phyloP scores from a whole-genome alignment of 1,284 basidiomycete species.

The Cutaneotrichosporon daszewskae region DNA sequence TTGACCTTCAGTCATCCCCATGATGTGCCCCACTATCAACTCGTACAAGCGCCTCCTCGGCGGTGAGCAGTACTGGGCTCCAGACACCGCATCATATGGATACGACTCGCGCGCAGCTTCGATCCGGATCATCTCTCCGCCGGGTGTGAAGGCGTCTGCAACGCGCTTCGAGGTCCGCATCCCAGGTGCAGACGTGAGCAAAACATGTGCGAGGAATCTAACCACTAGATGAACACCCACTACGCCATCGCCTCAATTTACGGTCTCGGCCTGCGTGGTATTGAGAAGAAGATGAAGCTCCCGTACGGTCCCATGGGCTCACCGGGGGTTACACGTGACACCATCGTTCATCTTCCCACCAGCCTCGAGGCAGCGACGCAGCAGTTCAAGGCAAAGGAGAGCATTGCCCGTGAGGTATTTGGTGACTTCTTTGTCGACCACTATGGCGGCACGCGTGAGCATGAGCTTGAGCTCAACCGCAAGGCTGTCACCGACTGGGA shows the following conservation, averaged over 20 bases:
- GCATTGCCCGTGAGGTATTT: conserved; percentile 78
- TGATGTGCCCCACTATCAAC: conserved; percentile 84
- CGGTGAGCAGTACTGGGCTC: conserved; percentile 92
- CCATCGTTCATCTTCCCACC: conserved; percentile 64
- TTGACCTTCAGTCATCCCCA: conserved; percentile 41
- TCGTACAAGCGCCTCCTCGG: conserved; percentile 96
- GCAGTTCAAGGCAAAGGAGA: conserved; percentile 68
- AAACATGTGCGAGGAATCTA: neutral
- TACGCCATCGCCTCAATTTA: conserved; percentile 82
- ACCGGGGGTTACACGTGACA: conserved; percentile 41
- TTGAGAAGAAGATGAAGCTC: conserved; percentile 66
- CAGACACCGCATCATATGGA: conserved; percentile 79
- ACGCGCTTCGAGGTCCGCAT: conserved; percentile 87
- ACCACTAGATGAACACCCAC: conserved; percentile 65
- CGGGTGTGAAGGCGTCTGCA: conserved; percentile 68
- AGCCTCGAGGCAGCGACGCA: conserved; percentile 73
- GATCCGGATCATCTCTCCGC: conserved; percentile 84
- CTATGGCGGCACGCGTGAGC: conserved; percentile 82
- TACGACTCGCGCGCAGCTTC: conserved; percentile 91
- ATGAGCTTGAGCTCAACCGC: conserved; percentile 80
- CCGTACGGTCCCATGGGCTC: conserved; percentile 63
- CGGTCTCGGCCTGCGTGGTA: conserved; percentile 76
- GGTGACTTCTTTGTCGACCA: conserved; percentile 89
- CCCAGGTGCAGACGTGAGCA: conserved; percentile 85
- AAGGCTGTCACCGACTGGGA: conserved; percentile 91